These are phyloP conservation scores for Tuber umbilicatum DNA, from an alignment of 495 filamentous ascomycete species.

Conservation along the genomic window DNA sequence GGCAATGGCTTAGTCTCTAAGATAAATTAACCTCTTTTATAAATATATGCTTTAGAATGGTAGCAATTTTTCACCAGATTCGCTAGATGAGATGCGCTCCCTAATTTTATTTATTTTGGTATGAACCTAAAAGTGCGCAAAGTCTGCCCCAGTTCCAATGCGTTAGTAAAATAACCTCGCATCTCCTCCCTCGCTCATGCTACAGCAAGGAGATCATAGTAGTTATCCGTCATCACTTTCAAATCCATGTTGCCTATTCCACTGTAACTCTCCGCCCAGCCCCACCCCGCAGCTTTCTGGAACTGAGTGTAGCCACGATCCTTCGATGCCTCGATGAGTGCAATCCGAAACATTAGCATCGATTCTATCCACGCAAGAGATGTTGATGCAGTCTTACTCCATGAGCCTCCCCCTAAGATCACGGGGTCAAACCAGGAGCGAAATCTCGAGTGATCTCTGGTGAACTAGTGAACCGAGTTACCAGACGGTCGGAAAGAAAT, in stretches of 20 bases:
- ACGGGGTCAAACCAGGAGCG: background rate
- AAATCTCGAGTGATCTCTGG: background rate
- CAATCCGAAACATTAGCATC: background rate
- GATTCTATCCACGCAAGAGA: background rate
- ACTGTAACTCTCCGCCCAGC: background rate
- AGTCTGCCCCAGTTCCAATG: background rate
- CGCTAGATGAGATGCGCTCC: background rate
- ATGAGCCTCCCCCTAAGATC: background rate
- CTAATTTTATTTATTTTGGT: background rate
- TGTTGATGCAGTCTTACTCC: background rate
- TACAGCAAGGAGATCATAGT: background rate
- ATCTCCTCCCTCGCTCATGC: background rate
- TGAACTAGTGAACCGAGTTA: background rate
- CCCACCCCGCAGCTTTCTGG: background rate
- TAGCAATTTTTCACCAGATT: background rate
- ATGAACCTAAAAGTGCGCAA: background rate
- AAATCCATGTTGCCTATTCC: background rate
- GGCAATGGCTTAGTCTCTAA: background rate
- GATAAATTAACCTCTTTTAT: background rate
- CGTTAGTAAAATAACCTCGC: background rate
- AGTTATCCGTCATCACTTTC: background rate
- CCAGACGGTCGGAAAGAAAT: rapidly evolving
- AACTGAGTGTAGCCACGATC: background rate
- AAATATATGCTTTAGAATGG: background rate
- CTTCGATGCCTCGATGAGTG: background rate